Conservation (phyloP, 1,284 basidiomycete genomes). For the Rhodotorula sp. region DNA sequence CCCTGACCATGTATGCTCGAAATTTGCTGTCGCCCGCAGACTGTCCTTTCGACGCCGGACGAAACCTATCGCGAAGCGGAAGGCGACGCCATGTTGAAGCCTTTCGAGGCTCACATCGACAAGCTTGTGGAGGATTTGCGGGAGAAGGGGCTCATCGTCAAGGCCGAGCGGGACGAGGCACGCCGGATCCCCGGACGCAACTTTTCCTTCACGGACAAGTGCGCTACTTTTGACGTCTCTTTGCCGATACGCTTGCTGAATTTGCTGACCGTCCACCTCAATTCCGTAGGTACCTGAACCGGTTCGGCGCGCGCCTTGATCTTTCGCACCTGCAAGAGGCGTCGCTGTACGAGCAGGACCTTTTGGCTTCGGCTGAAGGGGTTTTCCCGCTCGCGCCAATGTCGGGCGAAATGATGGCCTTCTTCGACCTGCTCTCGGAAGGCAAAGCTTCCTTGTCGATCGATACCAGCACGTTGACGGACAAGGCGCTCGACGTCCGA, state of each 20-base stretch:
- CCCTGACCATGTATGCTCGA: not conserved
- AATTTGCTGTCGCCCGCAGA: slow-evolving; percentile 53
- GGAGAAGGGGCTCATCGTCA: slow-evolving; percentile 45
- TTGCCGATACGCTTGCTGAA: no score
- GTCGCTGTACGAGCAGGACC: slow-evolving; percentile 24
- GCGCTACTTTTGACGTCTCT: not conserved
- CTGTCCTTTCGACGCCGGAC: slow-evolving; percentile 69
- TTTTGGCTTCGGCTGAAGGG: slow-evolving; percentile 52
- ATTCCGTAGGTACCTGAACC: slow-evolving; percentile 16
- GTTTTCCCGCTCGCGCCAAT: slow-evolving; percentile 69
- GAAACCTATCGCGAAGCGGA: slow-evolving; percentile 63
- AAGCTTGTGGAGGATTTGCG: slow-evolving; percentile 49
- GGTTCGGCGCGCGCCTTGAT: slow-evolving; percentile 13
- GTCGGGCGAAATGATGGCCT: slow-evolving; percentile 70
- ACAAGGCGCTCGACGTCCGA: slow-evolving; percentile 51
- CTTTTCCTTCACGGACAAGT: slow-evolving; percentile 22
- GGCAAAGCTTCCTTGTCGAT: slow-evolving; percentile 66
- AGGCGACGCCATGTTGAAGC: slow-evolving; percentile 61
- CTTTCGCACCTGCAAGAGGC: slow-evolving; percentile 12
- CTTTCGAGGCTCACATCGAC: slow-evolving; percentile 56
- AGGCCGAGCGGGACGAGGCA: slow-evolving; percentile 42
- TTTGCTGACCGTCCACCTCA: not conserved
- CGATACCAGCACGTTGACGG: slow-evolving; percentile 54
- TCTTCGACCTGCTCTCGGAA: slow-evolving; percentile 69
- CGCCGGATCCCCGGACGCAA: slow-evolving; percentile 40